phyloP scores from a whole-genome alignment of 495 filamentous ascomycete species.

The Xylaria sp. region DNA sequence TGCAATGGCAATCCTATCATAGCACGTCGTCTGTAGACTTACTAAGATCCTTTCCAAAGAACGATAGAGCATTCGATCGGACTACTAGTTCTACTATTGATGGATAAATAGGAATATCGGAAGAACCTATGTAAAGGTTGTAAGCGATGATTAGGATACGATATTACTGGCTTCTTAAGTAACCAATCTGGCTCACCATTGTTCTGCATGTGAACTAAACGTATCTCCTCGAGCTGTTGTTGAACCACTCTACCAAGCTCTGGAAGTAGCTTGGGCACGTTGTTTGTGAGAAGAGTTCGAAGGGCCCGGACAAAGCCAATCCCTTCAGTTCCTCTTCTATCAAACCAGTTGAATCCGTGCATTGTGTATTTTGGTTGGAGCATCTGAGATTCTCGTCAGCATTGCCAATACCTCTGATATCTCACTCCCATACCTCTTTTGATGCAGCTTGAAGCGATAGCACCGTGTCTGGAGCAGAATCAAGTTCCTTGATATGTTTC shows the following conservation, averaged over 20 bases:
- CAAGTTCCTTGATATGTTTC: constrained; percentile 40
- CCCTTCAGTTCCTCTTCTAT: constrained; percentile 36
- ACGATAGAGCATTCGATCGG: constrained; percentile 26
- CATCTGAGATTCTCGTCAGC: no score
- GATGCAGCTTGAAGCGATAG: constrained; percentile 44
- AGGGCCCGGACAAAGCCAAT: constrained; percentile 39
- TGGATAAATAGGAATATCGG: no score
- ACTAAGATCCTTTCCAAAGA: constrained; percentile 33
- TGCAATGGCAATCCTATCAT: no score
- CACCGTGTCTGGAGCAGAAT: constrained; percentile 32
- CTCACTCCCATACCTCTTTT: constrained; percentile 32
- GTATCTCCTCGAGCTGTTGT: no score
- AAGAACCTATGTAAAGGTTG: no score
- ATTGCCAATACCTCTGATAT: no score
- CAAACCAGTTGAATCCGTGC: constrained; percentile 39
- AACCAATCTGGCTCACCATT: no score
- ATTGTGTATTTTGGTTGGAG: constrained; percentile 41
- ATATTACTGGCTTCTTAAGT: no score
- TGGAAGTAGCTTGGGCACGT: constrained; percentile 33
- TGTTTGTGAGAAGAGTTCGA: constrained; percentile 35
- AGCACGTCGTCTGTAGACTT: no score
- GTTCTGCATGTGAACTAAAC: no score
- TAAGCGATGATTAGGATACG: no score
- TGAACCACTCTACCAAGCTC: constrained; percentile 16
- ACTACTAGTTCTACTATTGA: constrained; percentile 24